Base-by-base conservation (phyloP, 768 basidiomycete species). In the Paxillus involutus region DNA sequence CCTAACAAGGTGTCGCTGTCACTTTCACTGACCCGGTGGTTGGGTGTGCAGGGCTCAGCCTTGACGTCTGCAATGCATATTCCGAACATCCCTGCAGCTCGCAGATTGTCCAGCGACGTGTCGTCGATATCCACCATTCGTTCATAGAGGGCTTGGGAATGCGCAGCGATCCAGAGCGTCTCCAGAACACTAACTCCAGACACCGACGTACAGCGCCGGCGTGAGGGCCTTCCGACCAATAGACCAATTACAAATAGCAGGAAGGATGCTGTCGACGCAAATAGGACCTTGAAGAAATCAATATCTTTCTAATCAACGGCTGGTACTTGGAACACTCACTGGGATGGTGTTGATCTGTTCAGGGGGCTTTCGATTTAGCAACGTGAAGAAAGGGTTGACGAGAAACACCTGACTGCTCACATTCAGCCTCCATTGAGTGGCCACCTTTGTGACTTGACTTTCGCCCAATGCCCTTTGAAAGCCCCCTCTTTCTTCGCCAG, bases 341-440 rank as follows among this genome's bases (percentile, higher is more conserved):
- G 61, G 53, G 32, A 58, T 17, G 9, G 6, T 3, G 44, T 63
- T 62, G 51, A 62, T 59, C 61, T 63, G 21, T 21, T 21, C 16
- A 16, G 8, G 13, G 4, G 4, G 11, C 0, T 29, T 6, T 1
- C 4, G 7, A 3, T 13, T 50, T 2, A 53, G n/a, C n/a, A n/a
- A n/a, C n/a, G n/a, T n/a, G n/a, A n/a, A n/a, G 26, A 10, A 29
- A 17, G 2, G 33, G 17, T 30, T 11, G 1, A 8, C 14, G 2
- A 4, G 29, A 39, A 51, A 21, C 4, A 14, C 26, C 26, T 9
- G 43, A 11, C 9, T 11, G 21, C 61, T 52, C 11, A 62, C 61
- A 55, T 62, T 52, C 24, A 62, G 26, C 19, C 57, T 53, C 57
- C 47, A 59, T 29, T 50, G 3, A 30, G 45, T 54, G 13, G 36